phyloP scores from a whole-genome alignment of 1,139 yeast genomes.

The Zygosaccharomyces pseudobailii region DNA sequence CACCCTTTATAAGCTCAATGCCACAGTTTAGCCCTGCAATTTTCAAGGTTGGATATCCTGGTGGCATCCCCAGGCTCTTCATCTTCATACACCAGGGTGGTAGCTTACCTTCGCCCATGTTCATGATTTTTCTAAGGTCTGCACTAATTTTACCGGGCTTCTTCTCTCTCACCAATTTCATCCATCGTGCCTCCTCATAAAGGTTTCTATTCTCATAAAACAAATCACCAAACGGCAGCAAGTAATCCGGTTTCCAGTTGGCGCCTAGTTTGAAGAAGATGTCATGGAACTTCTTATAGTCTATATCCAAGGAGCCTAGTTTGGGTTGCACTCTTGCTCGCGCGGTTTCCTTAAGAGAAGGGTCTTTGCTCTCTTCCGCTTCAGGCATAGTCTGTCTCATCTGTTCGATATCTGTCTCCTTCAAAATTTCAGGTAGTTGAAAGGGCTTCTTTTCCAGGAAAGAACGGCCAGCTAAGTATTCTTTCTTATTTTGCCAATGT shows the following conservation, averaged over 20 bases:
- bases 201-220: constrained; percentile 75
- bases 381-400: constrained; percentile 57
- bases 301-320: constrained; percentile 81
- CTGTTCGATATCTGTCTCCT: constrained; percentile 80
- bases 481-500: constrained; percentile 82
- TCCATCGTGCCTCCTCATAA: constrained; percentile 42
- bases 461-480: constrained; percentile 66
- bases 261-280: constrained; percentile 69
- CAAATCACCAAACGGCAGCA: constrained; percentile 68
- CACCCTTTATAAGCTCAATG: constrained; percentile 24
- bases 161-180: constrained; percentile 33
- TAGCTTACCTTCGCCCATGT: constrained; percentile 55
- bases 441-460: constrained; percentile 73
- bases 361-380: constrained; percentile 39
- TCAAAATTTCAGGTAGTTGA: constrained; percentile 70
- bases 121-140: constrained; percentile 62
- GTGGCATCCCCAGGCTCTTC: constrained; percentile 78
- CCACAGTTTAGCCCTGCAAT: constrained; percentile 50
- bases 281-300: constrained; percentile 74
- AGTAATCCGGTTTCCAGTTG: constrained; percentile 62
- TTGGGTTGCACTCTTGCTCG: constrained; percentile 88
- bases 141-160: constrained; percentile 68
- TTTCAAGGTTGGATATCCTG: constrained; percentile 63
- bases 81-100: constrained; percentile 83
- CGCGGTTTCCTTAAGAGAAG: constrained; percentile 65